phyloP scores from a whole-genome alignment of 2,329 filamentous ascomycete genomes.

The Aspergillus arachidicola region DNA sequence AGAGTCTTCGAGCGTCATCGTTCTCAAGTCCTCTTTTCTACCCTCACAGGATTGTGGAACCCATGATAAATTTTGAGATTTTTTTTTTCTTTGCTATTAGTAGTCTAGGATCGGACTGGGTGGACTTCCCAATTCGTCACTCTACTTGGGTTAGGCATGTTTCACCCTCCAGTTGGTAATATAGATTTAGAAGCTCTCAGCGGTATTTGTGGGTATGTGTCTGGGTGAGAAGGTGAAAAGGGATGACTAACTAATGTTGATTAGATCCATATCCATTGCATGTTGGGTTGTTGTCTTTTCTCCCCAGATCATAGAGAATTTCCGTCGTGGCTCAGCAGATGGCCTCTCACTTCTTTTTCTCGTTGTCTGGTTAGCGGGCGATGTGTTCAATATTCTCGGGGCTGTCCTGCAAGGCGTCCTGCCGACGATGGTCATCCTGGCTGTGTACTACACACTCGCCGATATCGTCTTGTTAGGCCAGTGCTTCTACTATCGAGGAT shows the following conservation, averaged over 20 bases:
- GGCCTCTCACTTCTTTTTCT: slow-evolving; percentile 90
- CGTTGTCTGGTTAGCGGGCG: slow-evolving; percentile 87
- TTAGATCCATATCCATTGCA: slow-evolving; percentile 88
- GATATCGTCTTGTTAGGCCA: slow-evolving; percentile 86
- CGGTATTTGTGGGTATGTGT: slow-evolving; percentile 78
- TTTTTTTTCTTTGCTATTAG: background rate
- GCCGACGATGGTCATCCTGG: slow-evolving; percentile 94
- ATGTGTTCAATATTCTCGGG: slow-evolving; percentile 97
- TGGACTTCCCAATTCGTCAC: slow-evolving; percentile 7
- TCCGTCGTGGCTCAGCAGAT: slow-evolving; percentile 79
- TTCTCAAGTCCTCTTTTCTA: background rate
- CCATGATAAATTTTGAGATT: background rate
- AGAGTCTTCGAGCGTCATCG: slow-evolving; percentile 16
- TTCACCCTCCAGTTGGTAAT: slow-evolving; percentile 52
- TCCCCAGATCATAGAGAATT: slow-evolving; percentile 95
- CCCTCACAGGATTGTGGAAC: background rate
- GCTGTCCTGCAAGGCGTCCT: slow-evolving; percentile 87
- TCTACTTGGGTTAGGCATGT: slow-evolving; percentile 29
- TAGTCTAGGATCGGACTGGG: background rate
- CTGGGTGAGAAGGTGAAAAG: slow-evolving; percentile 4
- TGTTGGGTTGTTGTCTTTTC: slow-evolving; percentile 99
- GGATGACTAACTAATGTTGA: background rate
- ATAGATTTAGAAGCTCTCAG: slow-evolving; percentile 88
- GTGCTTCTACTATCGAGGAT: slow-evolving; percentile 94
- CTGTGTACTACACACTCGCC: slow-evolving; percentile 88